These are phyloP conservation scores for Fusarium gaditjirri DNA, from an alignment of 2,329 filamentous ascomycete species.

Conservation along the genomic window DNA sequence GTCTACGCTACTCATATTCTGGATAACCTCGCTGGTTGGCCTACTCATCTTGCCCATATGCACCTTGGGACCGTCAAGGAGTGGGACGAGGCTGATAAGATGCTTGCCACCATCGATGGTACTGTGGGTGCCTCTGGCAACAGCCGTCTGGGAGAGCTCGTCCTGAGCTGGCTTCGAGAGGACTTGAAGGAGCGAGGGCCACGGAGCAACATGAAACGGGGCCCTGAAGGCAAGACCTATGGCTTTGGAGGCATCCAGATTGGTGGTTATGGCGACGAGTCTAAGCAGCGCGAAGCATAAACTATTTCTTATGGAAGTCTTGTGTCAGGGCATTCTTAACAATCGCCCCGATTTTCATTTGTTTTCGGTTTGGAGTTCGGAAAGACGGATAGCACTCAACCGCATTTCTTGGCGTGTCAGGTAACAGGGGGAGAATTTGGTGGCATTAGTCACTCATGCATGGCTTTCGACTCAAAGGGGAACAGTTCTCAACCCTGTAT, in stretches of 20 bases:
- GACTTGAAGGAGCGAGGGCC: conserved; percentile 85
- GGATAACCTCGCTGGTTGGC: conserved; percentile 94
- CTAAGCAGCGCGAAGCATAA: conserved; percentile 50
- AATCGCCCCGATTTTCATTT: conserved; percentile 20
- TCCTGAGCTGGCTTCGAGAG: conserved; percentile 85
- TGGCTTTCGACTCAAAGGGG: conserved; percentile 39
- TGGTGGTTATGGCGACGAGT: conserved; percentile 69
- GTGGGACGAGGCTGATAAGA: conserved; percentile 79
- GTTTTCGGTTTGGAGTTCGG: conserved; percentile 22
- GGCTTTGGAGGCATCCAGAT: conserved; percentile 60
- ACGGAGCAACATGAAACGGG: conserved; percentile 66
- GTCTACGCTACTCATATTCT: conserved; percentile 98
- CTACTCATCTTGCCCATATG: conserved; percentile 96
- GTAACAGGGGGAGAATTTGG: not conserved
- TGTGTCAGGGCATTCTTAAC: conserved; percentile 37
- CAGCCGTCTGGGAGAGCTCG: conserved; percentile 85
- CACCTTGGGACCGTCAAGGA: conserved; percentile 87
- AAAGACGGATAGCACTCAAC: conserved; percentile 46
- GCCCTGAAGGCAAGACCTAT: conserved; percentile 73
- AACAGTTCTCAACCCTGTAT: conserved; percentile 50
- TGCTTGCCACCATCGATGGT: conserved; percentile 65
- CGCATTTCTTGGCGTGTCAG: conserved; percentile 42
- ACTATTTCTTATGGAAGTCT: not conserved
- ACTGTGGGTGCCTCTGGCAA: conserved; percentile 68
- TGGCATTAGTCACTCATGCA: conserved; percentile 17